Evolutionary conservation across 2,329 filamentous ascomycete genomes (phyloP).

Genomic region (Aspergillus sp.): DNA sequence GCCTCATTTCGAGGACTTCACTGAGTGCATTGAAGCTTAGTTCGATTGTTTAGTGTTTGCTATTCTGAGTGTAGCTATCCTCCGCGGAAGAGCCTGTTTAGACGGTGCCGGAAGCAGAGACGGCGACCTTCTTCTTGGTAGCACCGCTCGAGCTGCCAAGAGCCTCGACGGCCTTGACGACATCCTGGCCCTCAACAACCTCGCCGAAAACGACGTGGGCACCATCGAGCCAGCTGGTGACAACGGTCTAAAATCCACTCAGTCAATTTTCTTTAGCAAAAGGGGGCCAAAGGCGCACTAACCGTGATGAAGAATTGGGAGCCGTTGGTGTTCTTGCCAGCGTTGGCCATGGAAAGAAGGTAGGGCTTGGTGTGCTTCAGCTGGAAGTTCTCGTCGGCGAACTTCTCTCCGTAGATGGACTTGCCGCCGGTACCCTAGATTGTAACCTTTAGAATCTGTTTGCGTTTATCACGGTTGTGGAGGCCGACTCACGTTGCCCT

Average conservation of each 20-base stretch:
- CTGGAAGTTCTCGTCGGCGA: slow-evolving; percentile 87
- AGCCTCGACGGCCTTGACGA: slow-evolving; percentile 61
- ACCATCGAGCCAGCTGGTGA: slow-evolving; percentile 65
- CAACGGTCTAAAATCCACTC: slow-evolving; percentile 48
- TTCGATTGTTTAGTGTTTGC: neutral
- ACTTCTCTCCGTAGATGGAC: slow-evolving; percentile 95
- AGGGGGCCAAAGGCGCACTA: neutral
- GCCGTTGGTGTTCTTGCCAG: slow-evolving; percentile 87
- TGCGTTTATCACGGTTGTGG: neutral
- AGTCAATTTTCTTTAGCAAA: neutral
- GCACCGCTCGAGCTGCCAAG: slow-evolving; percentile 56
- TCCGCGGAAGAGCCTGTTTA: neutral
- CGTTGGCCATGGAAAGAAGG: slow-evolving; percentile 92
- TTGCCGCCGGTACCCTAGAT: slow-evolving; percentile 80
- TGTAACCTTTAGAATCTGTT: neutral
- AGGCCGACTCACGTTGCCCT: slow-evolving; percentile 70
- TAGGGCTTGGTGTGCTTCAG: slow-evolving; percentile 71
- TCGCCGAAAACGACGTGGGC: slow-evolving; percentile 70
- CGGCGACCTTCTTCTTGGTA: neutral
- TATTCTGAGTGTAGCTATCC: neutral
- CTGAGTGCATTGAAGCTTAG: neutral
- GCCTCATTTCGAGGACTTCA: neutral
- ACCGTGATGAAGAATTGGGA: slow-evolving; percentile 71
- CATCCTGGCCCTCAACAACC: slow-evolving; percentile 54
- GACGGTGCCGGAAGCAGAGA: neutral